Evolutionary conservation across 1,284 basidiomycete genomes (phyloP), one percentile per base, ranked within the genome.

Genomic region (Vanrija pseudolonga): DNA sequence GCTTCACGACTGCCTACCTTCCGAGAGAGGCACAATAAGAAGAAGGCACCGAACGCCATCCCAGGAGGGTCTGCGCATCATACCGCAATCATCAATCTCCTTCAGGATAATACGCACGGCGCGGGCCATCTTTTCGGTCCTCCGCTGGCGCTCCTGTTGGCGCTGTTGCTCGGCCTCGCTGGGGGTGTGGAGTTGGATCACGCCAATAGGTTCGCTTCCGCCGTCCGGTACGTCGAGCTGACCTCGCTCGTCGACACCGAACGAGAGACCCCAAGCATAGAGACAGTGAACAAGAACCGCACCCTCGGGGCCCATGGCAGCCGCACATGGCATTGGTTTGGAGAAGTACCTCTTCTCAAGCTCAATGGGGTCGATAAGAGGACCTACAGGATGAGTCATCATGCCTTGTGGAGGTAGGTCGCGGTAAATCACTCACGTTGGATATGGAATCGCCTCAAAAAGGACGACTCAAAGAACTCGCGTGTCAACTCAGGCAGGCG

Each of bases 221-320:
- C 66, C 64, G 22, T 71, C 72, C 0, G 65, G 61, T 1, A 72
- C 47, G 45, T 73, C 69, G 14, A 68, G 55, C 37, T 81, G 70
- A 26, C 90, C 90, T 23, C 79, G 80, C 63, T 90, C 87, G 70
- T 93, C 84, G 43, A 93, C 78, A 20, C 91, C 90, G 68, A 88
- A 92, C 24, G 88, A 89, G 2, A 85, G 82, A 0, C 89, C 90
- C 90, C 90, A 94, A 18, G 86, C 82, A 49, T 88, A 88, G 18
- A 92, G 78, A 22, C 86, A 59, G 52, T 64, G 60, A 45, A 81
- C 77, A 74, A 69, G 55, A 43, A 77, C 65, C 8, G 72, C 66
- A 8, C 76, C 78, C 78, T 49, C 85, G 2, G 64, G 62, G 5
- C 74, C 76, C 84, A 70, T 86, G 80, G 63, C 77, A 62, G 72